Evolutionary conservation across 495 filamentous ascomycete species (phyloP), one percentile per base, ranked within the genome.

Genomic region (Pseudotulostoma volvatum): DNA sequence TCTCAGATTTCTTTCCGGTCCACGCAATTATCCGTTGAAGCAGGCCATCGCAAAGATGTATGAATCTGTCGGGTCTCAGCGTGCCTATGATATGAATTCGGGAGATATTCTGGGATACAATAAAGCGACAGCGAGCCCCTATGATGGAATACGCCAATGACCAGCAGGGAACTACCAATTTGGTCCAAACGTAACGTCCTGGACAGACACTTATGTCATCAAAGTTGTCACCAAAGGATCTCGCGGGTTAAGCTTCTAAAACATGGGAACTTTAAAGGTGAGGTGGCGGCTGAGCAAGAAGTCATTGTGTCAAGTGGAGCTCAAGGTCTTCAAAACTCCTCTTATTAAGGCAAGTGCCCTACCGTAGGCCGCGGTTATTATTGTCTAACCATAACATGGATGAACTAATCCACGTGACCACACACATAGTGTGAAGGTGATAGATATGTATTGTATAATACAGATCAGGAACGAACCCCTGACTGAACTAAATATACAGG

Each of bases 21-120:
- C 33, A 60, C 69, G 18, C 57, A 69, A 48, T 41, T 38, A 34
- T 61, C 55, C 57, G 1, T 44, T 64, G 1, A 21, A 44, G 7
- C 44, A 54, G 5, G 40, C 42, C 1, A 19, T 55, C 8, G n/a
- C 36, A 33, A 4, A 33, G 3, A 42, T 52, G 11, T 60, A 46
- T 50, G 14, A 33, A 4, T 34, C 41, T 2, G 0, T 57, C 15
- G 59, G 60, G n/a, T 19, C 63, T 3, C 7, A 50, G 3, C 15
- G 21, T 1, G 43, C 47, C 3, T 23, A 37, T 0, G 55, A 63
- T 44, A 41, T 13, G 7, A 61, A 61, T 36, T 36, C 25, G 3
- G 59, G 59, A 1, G 23, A 40, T 13, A 45, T 49, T 9, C 33
- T 50, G 1, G 60, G 61, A n/a, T 31, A 62, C 0, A 43, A 28